Evolutionary conservation across 805 yeast genomes (phyloP).

Genomic region (Zygosaccharomyces bisporus): DNA sequence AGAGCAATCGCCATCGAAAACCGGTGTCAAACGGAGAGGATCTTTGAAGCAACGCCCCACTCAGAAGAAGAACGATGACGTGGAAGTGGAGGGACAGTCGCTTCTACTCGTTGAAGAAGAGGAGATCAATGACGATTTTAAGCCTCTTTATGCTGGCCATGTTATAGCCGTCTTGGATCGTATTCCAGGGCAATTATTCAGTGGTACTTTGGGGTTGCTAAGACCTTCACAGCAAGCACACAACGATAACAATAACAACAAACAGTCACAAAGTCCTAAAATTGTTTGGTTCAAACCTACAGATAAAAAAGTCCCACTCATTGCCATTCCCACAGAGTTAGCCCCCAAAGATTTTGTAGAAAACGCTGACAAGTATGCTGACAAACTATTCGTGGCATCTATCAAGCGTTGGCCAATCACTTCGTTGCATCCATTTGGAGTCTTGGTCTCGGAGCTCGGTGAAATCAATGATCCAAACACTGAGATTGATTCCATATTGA

Average conservation of each 20-base stretch:
- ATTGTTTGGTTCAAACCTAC: slow-evolving; percentile 99
- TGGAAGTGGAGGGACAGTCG: slow-evolving; percentile 97
- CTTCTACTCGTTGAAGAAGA: slow-evolving; percentile 89
- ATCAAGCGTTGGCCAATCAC: slow-evolving; percentile 99
- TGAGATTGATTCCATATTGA: slow-evolving; percentile 81
- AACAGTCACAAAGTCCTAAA: slow-evolving; percentile 62
- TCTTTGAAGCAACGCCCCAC: slow-evolving; percentile 93
- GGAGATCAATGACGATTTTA: slow-evolving; percentile 86
- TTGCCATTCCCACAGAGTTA: slow-evolving; percentile 98
- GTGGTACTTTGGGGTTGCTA: slow-evolving; percentile 88
- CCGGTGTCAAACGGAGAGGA: slow-evolving; percentile 62
- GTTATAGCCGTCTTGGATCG: slow-evolving; percentile 97
- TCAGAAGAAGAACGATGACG: slow-evolving; percentile 96
- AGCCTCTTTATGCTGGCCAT: slow-evolving; percentile 96
- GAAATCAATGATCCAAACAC: slow-evolving; percentile 69
- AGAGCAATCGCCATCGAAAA: slow-evolving; percentile 36
- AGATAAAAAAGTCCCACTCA: slow-evolving; percentile 93
- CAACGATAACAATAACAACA: slow-evolving; percentile 43
- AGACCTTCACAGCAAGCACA: slow-evolving; percentile 94
- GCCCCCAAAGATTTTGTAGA: slow-evolving; percentile 95
- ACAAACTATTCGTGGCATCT: slow-evolving; percentile 85
- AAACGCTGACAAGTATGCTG: slow-evolving; percentile 76
- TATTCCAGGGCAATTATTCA: slow-evolving; percentile 92
- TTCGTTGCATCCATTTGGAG: slow-evolving; percentile 96
- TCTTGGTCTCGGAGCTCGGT: slow-evolving; percentile 83